Base-by-base conservation (phyloP, 164 flowering plant genomes). In the Annona cherimola region DNA sequence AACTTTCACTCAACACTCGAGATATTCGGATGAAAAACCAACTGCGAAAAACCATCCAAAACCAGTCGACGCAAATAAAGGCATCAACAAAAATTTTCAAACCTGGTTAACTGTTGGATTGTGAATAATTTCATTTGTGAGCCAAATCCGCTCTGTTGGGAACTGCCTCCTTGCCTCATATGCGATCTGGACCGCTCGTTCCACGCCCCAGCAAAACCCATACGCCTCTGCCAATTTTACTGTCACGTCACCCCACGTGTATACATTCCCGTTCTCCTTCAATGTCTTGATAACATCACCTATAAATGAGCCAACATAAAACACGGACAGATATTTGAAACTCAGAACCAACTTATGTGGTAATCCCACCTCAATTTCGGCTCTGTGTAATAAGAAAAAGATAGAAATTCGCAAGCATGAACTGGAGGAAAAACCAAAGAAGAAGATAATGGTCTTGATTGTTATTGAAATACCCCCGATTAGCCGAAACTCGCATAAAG, bases 191-290 rank as follows among this genome's bases (percentile, higher is more conserved):
- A 95, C 97, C n/a, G 99, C 98, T 19, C 99, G 79, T 76, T 95
- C 98, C 39, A 95, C 99, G 1, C 99, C 99, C 99, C 99, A 95
- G 71, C 99, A 95, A 69, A 95, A 95, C 2, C 99, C 99, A 79
- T 90, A 91, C 0, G 98, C 71, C 74, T 91, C 93, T 0, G 98
- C 98, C 67, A 95, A 80, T 69, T 83, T 90, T 77, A 95, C 94
- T 0, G 97, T 95, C 45, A 95, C 96, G 80, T 88, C 84, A 60
- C 99, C 98, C 96, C 97, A 92, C 16, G 92, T 89, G 61, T 95
- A 91, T 76, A 84, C 88, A 71, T 79, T 18, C 42, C 90, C 93
- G 72, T 90, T 92, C 62, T 91, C 94, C 86, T 90, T 95, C 88
- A 95, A 79, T 14, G 79, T 95, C 88, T 91, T 88, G 72, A 92